A percentile compares a stretch with the other conserved stretches of the same genome.
Conservation (phyloP, 2,329 filamentous ascomycete genomes). For the Claviceps digitariae region DNA sequence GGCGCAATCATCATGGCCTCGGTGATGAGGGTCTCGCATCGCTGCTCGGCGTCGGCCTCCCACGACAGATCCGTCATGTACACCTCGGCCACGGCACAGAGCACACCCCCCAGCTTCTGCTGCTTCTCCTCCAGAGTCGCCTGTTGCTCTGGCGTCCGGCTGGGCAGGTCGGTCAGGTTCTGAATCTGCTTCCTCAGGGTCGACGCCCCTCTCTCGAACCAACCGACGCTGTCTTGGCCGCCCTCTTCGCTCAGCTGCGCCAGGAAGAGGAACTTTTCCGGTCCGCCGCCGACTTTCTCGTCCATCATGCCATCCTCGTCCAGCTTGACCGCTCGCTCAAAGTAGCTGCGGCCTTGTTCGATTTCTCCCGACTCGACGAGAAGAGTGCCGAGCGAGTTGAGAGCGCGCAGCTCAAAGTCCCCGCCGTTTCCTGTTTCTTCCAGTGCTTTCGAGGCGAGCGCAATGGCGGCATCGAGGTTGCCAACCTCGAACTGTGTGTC, state of each 20-base stretch:
- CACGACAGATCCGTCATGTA: constrained; percentile 97
- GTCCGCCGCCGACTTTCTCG: constrained; percentile 63
- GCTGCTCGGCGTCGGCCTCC: constrained; percentile 80
- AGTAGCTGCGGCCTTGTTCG: constrained; percentile 58
- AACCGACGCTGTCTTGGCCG: constrained; percentile 49
- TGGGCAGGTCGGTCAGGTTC: constrained; percentile 36
- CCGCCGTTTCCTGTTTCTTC: constrained; percentile 29
- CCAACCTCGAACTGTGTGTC: constrained; percentile 29
- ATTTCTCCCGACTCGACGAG: constrained; percentile 71
- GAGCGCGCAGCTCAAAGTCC: constrained; percentile 45
- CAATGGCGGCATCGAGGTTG: constrained; percentile 26
- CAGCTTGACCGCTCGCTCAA: constrained; percentile 57
- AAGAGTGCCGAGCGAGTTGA: constrained; percentile 71
- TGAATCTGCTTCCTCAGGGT: constrained; percentile 62
- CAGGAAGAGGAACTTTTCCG: constrained; percentile 90
- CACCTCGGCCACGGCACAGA: constrained; percentile 89
- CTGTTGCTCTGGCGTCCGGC: constrained; percentile 26
- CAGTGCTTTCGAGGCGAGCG: constrained; percentile 29
- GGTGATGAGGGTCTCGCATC: constrained; percentile 79
- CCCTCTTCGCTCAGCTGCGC: constrained; percentile 74
- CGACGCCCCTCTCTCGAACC: constrained; percentile 58
- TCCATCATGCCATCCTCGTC: constrained; percentile 62
- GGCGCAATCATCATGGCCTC: constrained; percentile 81
- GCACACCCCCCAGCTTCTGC: constrained; percentile 71
- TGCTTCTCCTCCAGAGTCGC: constrained; percentile 51